These are phyloP conservation scores for Dendrobium catenatum DNA, from an alignment of 106 monocot genomes.

Conservation along the genomic window DNA sequence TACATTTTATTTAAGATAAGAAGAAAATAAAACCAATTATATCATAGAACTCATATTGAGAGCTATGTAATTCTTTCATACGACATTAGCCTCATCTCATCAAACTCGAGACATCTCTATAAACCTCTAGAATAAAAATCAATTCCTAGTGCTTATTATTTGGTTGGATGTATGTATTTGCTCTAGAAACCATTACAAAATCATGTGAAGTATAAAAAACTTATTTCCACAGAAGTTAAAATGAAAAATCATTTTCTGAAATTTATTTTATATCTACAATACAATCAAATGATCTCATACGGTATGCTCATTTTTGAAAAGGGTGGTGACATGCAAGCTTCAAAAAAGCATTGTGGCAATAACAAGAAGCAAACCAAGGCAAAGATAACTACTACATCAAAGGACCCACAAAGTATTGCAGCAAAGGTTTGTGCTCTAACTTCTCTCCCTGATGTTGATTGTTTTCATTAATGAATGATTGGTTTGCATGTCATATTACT, in stretches of 20 bases:
- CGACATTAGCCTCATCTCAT: too few species aligned
- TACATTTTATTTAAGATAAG: too few species aligned
- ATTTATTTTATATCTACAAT: background rate
- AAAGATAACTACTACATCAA: conserved; percentile 30
- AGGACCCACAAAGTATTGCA: conserved; percentile 90
- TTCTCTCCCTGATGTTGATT: too few species aligned
- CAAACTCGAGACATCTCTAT: too few species aligned
- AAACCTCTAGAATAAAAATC: too few species aligned
- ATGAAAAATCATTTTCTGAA: background rate
- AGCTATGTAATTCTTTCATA: background rate
- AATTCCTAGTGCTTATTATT: background rate
- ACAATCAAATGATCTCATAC: background rate
- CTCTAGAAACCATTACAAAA: too few species aligned
- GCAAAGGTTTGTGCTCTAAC: conserved; percentile 54
- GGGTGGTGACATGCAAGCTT: conserved; percentile 35
- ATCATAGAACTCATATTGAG: background rate
- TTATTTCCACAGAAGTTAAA: background rate
- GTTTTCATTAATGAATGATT: background rate
- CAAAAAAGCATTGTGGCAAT: conserved; percentile 55
- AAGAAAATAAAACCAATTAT: background rate
- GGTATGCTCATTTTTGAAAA: conserved; percentile 11
- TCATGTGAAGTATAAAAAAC: background rate
- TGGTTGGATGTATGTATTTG: background rate
- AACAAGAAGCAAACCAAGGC: conserved; percentile 45
- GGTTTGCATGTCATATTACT: background rate